phyloP scores from a whole-genome alignment of 331 rosid species.

The Ulmus americana region DNA sequence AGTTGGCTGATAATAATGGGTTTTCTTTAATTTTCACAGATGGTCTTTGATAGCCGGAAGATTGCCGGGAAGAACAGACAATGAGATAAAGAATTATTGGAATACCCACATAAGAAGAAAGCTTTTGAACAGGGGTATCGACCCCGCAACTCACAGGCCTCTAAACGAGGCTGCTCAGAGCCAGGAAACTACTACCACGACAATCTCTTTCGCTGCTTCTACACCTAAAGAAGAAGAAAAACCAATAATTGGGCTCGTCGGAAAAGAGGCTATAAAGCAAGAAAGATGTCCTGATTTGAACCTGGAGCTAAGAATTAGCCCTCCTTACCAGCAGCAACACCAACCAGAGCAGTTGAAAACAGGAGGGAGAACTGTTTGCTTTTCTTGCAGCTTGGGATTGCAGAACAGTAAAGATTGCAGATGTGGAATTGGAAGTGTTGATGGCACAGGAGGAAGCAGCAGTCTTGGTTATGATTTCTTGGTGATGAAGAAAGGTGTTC shows the following conservation, averaged over 20 bases:
- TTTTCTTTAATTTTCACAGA: slow-evolving; percentile 37
- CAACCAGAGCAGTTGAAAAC: slow-evolving; percentile 30
- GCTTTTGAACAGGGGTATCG: slow-evolving; percentile 91
- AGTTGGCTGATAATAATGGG: slow-evolving; percentile 10
- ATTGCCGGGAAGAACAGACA: slow-evolving; percentile 90
- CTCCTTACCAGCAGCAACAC: slow-evolving; percentile 47
- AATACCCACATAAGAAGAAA: slow-evolving; percentile 94
- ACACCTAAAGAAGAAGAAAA: slow-evolving; percentile 43
- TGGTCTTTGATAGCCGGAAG: slow-evolving; percentile 96
- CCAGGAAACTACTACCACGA: slow-evolving; percentile 33
- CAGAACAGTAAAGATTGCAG: slow-evolving; percentile 58
- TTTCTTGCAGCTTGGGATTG: slow-evolving; percentile 77
- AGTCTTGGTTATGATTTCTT: slow-evolving; percentile 66
- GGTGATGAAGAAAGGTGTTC: slow-evolving; percentile 66
- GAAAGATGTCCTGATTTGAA: slow-evolving; percentile 73
- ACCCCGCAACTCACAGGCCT: slow-evolving; percentile 81
- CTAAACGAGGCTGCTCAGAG: slow-evolving; percentile 39
- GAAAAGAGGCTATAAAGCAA: slow-evolving; percentile 20
- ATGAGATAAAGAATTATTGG: slow-evolving; percentile 97
- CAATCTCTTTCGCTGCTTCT: slow-evolving; percentile 50
- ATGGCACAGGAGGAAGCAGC: slow-evolving; percentile 25
- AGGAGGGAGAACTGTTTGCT: slow-evolving; percentile 40
- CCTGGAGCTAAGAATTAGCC: slow-evolving; percentile 80
- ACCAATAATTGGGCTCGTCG: slow-evolving; percentile 15
- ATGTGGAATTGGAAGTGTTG: slow-evolving; percentile 42